phyloP scores from a whole-genome alignment of 2,329 filamentous ascomycete genomes.

The Proliferodiscus dingleyae region DNA sequence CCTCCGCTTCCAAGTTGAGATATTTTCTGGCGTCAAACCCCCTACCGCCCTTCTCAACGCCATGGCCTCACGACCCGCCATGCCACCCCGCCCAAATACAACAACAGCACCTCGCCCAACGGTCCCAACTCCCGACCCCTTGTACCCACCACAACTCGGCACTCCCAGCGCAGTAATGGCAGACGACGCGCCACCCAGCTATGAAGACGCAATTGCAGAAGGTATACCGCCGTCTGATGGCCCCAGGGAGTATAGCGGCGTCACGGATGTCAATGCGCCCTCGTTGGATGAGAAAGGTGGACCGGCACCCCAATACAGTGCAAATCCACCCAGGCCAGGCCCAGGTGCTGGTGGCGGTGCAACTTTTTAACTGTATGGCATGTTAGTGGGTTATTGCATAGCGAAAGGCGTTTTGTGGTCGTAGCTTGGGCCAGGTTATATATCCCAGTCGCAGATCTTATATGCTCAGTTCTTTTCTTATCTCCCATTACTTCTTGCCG shows the following conservation, averaged over 20 bases:
- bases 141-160: slow-evolving; percentile 56
- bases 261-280: slow-evolving; percentile 56
- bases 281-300: slow-evolving; percentile 25
- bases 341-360: not conserved
- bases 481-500: too few species aligned
- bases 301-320: slow-evolving; percentile 8
- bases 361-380: too few species aligned
- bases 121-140: slow-evolving; percentile 40
- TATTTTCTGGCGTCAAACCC: slow-evolving; percentile 85
- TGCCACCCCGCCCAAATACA: slow-evolving; percentile 21
- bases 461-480: too few species aligned
- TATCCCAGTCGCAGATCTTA: too few species aligned
- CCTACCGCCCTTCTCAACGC: slow-evolving; percentile 71
- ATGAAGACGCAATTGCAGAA: slow-evolving; percentile 87
- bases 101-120: slow-evolving; percentile 20
- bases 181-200: slow-evolving; percentile 86
- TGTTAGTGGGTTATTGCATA: too few species aligned
- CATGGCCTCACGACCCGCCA: slow-evolving; percentile 35
- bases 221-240: slow-evolving; percentile 67
- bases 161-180: slow-evolving; percentile 37
- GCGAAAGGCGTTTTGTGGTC: too few species aligned
- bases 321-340: not conserved
- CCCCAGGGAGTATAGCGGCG: slow-evolving; percentile 60
- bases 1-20: slow-evolving; percentile 70
- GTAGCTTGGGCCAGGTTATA: too few species aligned